Evolutionary conservation across 345 rosid genomes (phyloP), one percentile per base, ranked within the genome.

Genomic region (Clarkia xantiana): DNA sequence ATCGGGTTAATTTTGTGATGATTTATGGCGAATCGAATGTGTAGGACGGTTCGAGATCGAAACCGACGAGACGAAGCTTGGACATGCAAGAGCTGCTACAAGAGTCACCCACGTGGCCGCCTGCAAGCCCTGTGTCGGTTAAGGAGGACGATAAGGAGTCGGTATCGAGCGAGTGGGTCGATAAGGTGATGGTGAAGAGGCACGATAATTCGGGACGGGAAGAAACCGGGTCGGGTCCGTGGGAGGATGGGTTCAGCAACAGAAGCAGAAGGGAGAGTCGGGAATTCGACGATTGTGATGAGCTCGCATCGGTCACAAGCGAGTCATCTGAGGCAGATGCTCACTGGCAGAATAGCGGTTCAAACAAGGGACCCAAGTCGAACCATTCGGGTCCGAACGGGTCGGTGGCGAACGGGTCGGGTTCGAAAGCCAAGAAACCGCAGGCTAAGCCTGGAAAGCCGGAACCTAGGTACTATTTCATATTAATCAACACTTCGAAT

Each of bases 301-400:
- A 78, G 29, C 64, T 76, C 20, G 94, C 86, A 45, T 72, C 75
- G 44, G 80, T 64, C 42, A 63, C 81, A 9, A 84, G 93, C 14
- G 96, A 91, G 48, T 78, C 78, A 63, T 86, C 93, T 1, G 98
- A 84, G 48, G 60, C 81, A 7, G 94, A 86, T 49, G 47, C 66
- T 65, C 43, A 59, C 46, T 79, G 79, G 80, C 85, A 75, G 58
- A 65, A 74, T 53, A 73, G 45, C 18, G 56, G 75, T 47, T 82
- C 83, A 12, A 84, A 57, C 36, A 29, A 29, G 36, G 36, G 36
- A 29, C 4, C 1, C 36, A 29, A 10, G 7, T 29, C 9, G 8
- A 29, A 7, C 36, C 36, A 29, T 29, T 29, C 36, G 7, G 36
- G 36, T 29, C 36, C 36, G 8, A 29, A 29, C 36, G 36, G 36